These are phyloP conservation scores for Auriculariales sp. DNA, from an alignment of 768 basidiomycete genomes.

Conservation along the genomic window DNA sequence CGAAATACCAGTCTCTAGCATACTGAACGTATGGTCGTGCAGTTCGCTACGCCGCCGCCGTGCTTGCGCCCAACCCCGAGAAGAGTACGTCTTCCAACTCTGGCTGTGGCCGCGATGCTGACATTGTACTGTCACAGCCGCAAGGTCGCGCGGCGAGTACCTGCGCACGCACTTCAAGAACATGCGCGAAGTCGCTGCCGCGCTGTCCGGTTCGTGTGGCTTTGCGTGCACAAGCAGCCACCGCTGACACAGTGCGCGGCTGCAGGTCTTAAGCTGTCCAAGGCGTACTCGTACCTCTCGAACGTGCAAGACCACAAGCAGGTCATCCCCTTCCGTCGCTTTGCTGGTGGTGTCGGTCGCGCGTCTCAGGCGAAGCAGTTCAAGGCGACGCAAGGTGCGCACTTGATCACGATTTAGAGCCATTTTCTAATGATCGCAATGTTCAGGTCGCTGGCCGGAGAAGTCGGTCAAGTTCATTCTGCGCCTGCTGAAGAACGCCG, in stretches of 20 bases:
- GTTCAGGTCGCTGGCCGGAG: slow-evolving; percentile 95
- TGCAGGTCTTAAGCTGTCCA: slow-evolving; percentile 81
- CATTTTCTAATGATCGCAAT: neutral
- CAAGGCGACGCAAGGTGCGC: slow-evolving; percentile 87
- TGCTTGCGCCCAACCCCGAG: slow-evolving; percentile 83
- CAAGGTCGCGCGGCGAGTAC: slow-evolving; percentile 90
- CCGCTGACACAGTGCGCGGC: slow-evolving; percentile 5
- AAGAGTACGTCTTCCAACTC: slow-evolving; percentile 48
- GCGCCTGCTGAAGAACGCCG: slow-evolving; percentile 93
- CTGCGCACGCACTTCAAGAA: slow-evolving; percentile 99
- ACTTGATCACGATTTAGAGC: neutral
- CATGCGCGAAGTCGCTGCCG: slow-evolving; percentile 98
- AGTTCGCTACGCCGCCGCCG: slow-evolving; percentile 92
- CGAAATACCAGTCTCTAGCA: no score
- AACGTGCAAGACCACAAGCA: slow-evolving; percentile 96
- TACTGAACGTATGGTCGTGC: no score
- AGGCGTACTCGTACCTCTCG: slow-evolving; percentile 88
- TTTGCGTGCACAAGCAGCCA: neutral
- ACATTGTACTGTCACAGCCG: slow-evolving; percentile 35
- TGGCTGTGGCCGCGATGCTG: neutral
- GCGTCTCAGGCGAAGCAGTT: slow-evolving; percentile 93
- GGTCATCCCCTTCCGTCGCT: slow-evolving; percentile 91
- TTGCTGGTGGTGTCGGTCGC: slow-evolving; percentile 88
- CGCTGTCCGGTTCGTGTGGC: slow-evolving; percentile 56
- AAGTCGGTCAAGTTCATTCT: slow-evolving; percentile 95